Evolutionary conservation across 495 filamentous ascomycete genomes (phyloP).

Genomic region (Xylaria castorea): DNA sequence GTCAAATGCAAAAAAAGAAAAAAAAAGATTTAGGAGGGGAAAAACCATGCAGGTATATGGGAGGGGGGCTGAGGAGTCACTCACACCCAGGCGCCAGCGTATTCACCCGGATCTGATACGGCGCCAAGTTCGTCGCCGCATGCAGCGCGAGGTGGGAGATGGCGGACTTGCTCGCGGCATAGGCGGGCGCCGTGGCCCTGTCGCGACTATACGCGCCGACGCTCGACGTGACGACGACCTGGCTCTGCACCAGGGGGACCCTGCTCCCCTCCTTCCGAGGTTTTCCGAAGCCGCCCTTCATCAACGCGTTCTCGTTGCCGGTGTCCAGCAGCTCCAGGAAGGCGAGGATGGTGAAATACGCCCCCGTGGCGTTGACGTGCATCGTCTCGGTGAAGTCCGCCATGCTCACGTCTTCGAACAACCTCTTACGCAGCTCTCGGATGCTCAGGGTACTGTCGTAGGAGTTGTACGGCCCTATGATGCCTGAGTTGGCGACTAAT

Average conservation of each 20-base stretch:
- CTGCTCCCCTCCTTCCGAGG: slow-evolving; percentile 31
- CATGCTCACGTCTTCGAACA: slow-evolving; percentile 52
- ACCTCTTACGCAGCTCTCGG: slow-evolving; percentile 50
- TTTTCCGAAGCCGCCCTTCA: slow-evolving; percentile 42
- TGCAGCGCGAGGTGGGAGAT: slow-evolving; percentile 61
- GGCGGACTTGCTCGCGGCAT: slow-evolving; percentile 61
- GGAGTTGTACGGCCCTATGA: slow-evolving; percentile 49
- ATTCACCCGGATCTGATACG: slow-evolving; percentile 62
- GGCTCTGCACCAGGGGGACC: slow-evolving; percentile 55
- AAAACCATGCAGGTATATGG: too few species aligned
- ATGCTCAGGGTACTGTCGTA: slow-evolving; percentile 50
- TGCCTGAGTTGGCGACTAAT: slow-evolving; percentile 65
- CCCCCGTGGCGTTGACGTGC: slow-evolving; percentile 58
- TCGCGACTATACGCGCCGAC: slow-evolving; percentile 60
- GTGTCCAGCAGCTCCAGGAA: slow-evolving; percentile 65
- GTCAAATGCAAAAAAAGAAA: too few species aligned
- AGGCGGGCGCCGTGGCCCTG: slow-evolving; percentile 53
- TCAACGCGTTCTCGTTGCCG: slow-evolving; percentile 61
- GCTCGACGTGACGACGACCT: slow-evolving; percentile 61
- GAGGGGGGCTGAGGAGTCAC: slow-evolving; percentile 30
- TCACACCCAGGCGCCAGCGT: slow-evolving; percentile 63
- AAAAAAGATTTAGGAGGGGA: too few species aligned
- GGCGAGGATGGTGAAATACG: slow-evolving; percentile 60
- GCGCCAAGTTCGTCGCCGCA: slow-evolving; percentile 52
- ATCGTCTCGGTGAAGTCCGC: slow-evolving; percentile 57